Percentiles rank a stretch among this genome's conserved stretches.
Conservation (phyloP, 2,329 filamentous ascomycete genomes). For the Pseudocercospora fuligena region DNA sequence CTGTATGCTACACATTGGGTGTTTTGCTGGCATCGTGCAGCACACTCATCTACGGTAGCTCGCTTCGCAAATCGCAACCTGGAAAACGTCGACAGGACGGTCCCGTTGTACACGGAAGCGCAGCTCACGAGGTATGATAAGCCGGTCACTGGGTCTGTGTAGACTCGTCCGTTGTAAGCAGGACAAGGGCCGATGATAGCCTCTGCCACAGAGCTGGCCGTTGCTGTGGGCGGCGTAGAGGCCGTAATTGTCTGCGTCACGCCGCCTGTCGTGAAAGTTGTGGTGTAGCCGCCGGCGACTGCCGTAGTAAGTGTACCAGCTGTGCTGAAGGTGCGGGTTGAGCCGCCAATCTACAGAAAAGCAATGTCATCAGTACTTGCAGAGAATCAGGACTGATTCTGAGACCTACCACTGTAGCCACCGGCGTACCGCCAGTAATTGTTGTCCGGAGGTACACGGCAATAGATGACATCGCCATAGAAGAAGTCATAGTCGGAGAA, state of each 20-base stretch:
- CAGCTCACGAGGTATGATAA: not conserved
- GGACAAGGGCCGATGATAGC: not conserved
- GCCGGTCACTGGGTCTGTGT: not conserved
- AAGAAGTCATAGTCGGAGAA: not conserved
- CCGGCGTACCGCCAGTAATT: not conserved
- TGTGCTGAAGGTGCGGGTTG: not conserved
- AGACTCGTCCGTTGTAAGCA: not conserved
- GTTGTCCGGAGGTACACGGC: not conserved
- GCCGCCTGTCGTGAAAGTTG: not conserved
- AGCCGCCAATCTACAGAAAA: not conserved
- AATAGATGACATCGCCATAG: not conserved
- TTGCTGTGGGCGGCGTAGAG: not conserved
- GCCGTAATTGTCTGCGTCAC: not conserved
- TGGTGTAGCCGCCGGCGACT: slow-evolving; percentile 1
- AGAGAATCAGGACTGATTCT: not conserved
- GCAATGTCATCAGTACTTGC: not conserved
- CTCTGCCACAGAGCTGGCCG: not conserved
- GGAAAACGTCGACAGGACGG: not conserved
- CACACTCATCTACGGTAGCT: not conserved
- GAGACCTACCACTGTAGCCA: not conserved
- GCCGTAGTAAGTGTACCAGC: not conserved
- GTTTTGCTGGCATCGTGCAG: not conserved
- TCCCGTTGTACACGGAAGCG: not conserved
- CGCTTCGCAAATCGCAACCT: not conserved
- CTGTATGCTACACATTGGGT: not conserved